A percentile compares a stretch with the other conserved stretches of the same genome.
phyloP scores from a whole-genome alignment of 345 rosid species.

The Lumnitzera racemosa region DNA sequence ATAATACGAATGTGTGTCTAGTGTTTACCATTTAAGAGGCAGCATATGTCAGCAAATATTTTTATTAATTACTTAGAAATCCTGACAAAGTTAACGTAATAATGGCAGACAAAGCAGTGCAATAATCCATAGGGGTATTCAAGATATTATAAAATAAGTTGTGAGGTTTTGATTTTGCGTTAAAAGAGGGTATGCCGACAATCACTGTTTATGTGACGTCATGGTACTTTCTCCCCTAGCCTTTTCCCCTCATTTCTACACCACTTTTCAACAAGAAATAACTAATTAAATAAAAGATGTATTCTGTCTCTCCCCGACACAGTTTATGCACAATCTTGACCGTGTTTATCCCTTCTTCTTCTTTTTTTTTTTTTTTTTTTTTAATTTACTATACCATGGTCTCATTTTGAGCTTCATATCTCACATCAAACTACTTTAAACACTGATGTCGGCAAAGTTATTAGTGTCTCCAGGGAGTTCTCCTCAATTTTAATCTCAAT shows the following conservation, averaged over 20 bases:
- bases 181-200: slow-evolving; percentile 56
- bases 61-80: neutral
- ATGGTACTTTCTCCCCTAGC: neutral
- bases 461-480: too few relatives aligned
- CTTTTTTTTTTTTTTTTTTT: too few relatives aligned
- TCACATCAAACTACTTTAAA: too few relatives aligned
- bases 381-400: too few relatives aligned
- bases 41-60: neutral
- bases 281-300: too few relatives aligned
- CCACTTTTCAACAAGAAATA: slow-evolving; percentile 2
- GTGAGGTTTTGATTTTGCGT: neutral
- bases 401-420: too few relatives aligned
- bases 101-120: slow-evolving; percentile 29
- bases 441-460: too few relatives aligned
- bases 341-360: too few relatives aligned
- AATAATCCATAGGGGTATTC: neutral
- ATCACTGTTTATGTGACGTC: slow-evolving; percentile 26
- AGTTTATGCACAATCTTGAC: too few relatives aligned
- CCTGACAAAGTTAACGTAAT: slow-evolving; percentile 1
- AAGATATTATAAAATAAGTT: neutral
- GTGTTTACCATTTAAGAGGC: slow-evolving; percentile 11
- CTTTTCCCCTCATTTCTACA: neutral
- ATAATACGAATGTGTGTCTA: neutral
- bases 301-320: too few relatives aligned
- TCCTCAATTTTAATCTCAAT: too few relatives aligned